Evolutionary conservation across 805 yeast genomes (phyloP).

Genomic region (Saturnispora besseyi): DNA sequence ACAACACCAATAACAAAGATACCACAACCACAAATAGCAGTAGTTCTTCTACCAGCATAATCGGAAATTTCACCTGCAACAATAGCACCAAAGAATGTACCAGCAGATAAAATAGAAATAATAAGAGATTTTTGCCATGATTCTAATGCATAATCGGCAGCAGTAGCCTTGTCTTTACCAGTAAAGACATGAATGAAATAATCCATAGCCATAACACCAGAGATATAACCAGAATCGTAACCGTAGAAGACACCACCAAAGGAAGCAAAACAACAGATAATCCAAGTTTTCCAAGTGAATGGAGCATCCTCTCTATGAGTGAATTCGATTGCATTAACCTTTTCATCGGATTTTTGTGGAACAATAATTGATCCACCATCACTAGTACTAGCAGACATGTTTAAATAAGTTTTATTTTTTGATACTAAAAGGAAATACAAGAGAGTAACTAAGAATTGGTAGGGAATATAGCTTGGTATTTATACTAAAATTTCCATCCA

Average conservation of each 20-base stretch:
- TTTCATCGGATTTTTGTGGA: background rate
- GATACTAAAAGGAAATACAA: background rate
- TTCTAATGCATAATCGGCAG: constrained; percentile 17
- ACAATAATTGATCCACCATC: background rate
- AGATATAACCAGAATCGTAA: constrained; percentile 60
- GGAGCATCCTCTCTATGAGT: constrained; percentile 27
- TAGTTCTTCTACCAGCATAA: constrained; percentile 39
- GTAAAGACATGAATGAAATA: constrained; percentile 30
- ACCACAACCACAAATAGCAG: constrained; percentile 35
- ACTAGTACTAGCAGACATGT: background rate
- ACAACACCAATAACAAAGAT: constrained; percentile 41
- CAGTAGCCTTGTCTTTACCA: constrained; percentile 25
- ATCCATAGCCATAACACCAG: constrained; percentile 58
- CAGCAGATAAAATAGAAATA: constrained; percentile 66
- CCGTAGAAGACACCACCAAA: constrained; percentile 62
- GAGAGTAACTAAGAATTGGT: too few relatives aligned
- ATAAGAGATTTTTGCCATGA: constrained; percentile 36
- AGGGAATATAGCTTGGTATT: background rate
- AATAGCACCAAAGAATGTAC: constrained; percentile 63
- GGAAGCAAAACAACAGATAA: constrained; percentile 49
- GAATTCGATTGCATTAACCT: background rate
- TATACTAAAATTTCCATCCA: background rate
- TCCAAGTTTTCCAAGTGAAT: constrained; percentile 29
- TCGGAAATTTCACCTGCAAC: constrained; percentile 46
- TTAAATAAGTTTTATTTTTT: background rate